phyloP scores from a whole-genome alignment of 164 flowering plant genomes.

The Piper longum region DNA sequence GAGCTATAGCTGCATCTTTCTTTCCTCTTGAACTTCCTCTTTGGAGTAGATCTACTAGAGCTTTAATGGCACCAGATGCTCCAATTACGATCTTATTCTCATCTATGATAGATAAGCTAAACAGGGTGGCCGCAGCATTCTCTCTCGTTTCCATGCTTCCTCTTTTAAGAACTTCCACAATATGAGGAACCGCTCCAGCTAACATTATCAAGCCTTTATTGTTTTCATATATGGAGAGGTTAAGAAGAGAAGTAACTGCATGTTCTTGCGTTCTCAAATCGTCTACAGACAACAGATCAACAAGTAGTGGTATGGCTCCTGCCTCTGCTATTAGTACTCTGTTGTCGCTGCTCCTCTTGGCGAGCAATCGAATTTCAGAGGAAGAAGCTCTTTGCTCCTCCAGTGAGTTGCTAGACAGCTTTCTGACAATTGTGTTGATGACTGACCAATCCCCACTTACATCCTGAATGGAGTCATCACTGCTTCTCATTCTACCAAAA shows the following conservation, averaged over 20 bases:
- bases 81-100: conserved; percentile 87
- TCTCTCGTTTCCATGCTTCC: conserved; percentile 81
- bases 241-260: conserved; percentile 81
- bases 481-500: conserved; percentile 47
- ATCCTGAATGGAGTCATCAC: conserved; percentile 67
- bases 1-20: conserved; percentile 93
- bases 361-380: conserved; percentile 55
- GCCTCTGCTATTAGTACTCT: conserved; percentile 76
- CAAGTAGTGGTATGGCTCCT: conserved; percentile 74
- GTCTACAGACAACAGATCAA: conserved; percentile 48
- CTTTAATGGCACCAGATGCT: conserved; percentile 83
- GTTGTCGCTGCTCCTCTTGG: conserved; percentile 85
- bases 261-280: conserved; percentile 61
- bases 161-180: conserved; percentile 64
- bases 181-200: conserved; percentile 71
- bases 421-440: conserved; percentile 48
- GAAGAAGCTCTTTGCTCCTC: conserved; percentile 57
- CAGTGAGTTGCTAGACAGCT: conserved; percentile 42
- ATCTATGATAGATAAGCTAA: conserved; percentile 72
- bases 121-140: conserved; percentile 93
- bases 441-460: conserved; percentile 54
- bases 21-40: conserved; percentile 74
- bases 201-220: conserved; percentile 80
- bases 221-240: conserved; percentile 76
- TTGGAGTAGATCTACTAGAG: conserved; percentile 66